These are phyloP conservation scores for Aspergillus quadrilineatus DNA, from an alignment of 2,329 filamentous ascomycete genomes.

Conservation along the genomic window DNA sequence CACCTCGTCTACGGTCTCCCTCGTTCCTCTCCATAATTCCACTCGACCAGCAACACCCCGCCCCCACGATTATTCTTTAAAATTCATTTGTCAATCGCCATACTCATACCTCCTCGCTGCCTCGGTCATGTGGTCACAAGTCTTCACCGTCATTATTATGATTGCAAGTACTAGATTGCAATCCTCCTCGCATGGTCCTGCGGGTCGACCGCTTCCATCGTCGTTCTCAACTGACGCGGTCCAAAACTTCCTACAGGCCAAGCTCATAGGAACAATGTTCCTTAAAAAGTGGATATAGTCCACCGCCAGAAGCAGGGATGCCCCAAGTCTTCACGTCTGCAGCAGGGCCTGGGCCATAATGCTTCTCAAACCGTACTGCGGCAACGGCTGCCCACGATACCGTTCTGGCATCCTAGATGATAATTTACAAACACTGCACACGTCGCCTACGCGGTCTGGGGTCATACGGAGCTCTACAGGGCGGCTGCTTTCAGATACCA, in stretches of 20 bases:
- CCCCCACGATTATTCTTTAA: constrained; percentile 1
- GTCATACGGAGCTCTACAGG: background rate
- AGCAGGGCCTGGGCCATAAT: constrained; percentile 4
- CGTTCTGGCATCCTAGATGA: constrained; percentile 4
- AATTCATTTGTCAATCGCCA: background rate
- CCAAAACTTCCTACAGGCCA: background rate
- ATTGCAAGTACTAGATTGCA: background rate
- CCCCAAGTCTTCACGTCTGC: constrained; percentile 5
- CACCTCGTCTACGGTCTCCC: background rate
- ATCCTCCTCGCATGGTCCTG: constrained; percentile 4
- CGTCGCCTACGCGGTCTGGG: background rate
- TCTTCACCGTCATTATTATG: background rate
- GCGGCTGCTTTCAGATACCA: background rate
- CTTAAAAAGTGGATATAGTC: constrained; percentile 4
- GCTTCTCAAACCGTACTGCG: background rate
- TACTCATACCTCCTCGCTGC: background rate
- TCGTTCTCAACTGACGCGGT: background rate
- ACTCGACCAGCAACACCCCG: background rate
- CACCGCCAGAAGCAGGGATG: constrained; percentile 12
- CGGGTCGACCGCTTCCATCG: background rate
- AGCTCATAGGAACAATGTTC: constrained; percentile 8
- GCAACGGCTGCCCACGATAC: background rate
- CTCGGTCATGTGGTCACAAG: background rate
- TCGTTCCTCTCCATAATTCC: background rate
- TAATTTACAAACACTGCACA: background rate